A percentile compares a stretch with the other conserved stretches of the same genome.
These are phyloP conservation scores for Obelidium mucronatum DNA, from an alignment of 192 early-diverging fungal species.

Conservation along the genomic window DNA sequence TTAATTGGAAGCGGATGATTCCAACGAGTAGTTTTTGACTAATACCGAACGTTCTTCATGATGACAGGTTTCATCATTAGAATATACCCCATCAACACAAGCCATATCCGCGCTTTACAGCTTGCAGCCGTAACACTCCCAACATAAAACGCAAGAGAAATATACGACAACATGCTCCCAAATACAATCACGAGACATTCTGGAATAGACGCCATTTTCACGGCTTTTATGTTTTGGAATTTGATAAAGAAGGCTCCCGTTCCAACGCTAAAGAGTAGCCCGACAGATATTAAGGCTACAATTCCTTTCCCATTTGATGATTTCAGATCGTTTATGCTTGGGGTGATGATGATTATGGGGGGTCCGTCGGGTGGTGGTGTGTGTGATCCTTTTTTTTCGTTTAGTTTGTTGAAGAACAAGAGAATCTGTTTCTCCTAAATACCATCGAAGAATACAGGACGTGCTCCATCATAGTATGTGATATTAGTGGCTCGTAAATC, in stretches of 20 bases:
- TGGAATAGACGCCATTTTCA: slow-evolving; percentile 6
- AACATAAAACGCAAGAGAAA: not conserved
- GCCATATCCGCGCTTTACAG: not conserved
- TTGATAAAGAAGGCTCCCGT: not conserved
- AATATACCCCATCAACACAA: not conserved
- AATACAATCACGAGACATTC: not conserved
- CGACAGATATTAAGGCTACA: not conserved
- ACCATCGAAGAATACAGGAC: not conserved
- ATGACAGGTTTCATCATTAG: not conserved
- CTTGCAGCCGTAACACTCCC: not conserved
- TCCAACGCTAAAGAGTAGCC: not conserved
- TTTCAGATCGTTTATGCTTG: not conserved
- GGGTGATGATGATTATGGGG: not conserved
- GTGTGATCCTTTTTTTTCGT: not conserved
- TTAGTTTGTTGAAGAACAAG: too few relatives aligned
- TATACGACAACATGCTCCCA: not conserved
- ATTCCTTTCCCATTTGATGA: not conserved
- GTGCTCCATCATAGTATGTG: not conserved
- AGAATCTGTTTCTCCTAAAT: too few relatives aligned
- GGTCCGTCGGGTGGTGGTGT: slow-evolving; percentile 12
- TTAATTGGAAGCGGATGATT: too few relatives aligned
- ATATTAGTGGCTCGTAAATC: not conserved
- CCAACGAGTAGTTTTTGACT: too few relatives aligned
- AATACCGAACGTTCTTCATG: slow-evolving; percentile 21
- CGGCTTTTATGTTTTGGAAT: not conserved